Conservation (phyloP, 768 basidiomycete genomes). For the Neoboletus brunneissimus region DNA sequence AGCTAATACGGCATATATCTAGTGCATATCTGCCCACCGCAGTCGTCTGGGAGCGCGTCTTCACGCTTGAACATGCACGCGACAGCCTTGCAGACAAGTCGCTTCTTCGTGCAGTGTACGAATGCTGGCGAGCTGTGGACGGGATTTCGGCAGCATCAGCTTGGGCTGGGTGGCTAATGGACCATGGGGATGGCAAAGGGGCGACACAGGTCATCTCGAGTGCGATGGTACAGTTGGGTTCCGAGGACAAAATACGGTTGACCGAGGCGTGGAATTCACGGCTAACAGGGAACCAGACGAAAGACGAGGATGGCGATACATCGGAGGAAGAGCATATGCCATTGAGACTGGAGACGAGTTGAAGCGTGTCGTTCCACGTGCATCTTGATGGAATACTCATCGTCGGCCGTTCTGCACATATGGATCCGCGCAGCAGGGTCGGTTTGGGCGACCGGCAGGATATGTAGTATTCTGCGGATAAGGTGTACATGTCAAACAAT, state of each 20-base stretch:
- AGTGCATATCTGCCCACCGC: constrained; percentile 42
- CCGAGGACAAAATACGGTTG: constrained; percentile 32
- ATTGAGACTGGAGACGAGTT: constrained; percentile 11
- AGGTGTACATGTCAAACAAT: neutral
- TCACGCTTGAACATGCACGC: constrained; percentile 30
- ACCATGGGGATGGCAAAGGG: constrained; percentile 38
- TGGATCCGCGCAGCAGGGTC: neutral
- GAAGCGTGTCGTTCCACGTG: neutral
- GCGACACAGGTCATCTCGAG: constrained; percentile 38
- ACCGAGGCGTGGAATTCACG: constrained; percentile 36
- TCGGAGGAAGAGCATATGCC: constrained; percentile 17
- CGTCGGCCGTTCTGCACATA: neutral
- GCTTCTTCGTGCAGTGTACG: constrained; percentile 33
- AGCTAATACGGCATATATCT: constrained; percentile 41
- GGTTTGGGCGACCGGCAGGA: neutral
- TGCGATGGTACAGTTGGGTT: constrained; percentile 28
- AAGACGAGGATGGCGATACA: constrained; percentile 9
- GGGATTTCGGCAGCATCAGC: constrained; percentile 37
- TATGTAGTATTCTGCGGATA: neutral
- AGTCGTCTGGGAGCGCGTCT: constrained; percentile 44
- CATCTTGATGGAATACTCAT: neutral
- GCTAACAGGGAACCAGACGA: constrained; percentile 9
- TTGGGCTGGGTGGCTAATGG: constrained; percentile 50
- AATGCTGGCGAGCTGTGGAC: constrained; percentile 42
- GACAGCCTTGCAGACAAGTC: constrained; percentile 17